Base-by-base conservation (phyloP, 2,329 filamentous ascomycete genomes). In the Colletotrichum tabaci region DNA sequence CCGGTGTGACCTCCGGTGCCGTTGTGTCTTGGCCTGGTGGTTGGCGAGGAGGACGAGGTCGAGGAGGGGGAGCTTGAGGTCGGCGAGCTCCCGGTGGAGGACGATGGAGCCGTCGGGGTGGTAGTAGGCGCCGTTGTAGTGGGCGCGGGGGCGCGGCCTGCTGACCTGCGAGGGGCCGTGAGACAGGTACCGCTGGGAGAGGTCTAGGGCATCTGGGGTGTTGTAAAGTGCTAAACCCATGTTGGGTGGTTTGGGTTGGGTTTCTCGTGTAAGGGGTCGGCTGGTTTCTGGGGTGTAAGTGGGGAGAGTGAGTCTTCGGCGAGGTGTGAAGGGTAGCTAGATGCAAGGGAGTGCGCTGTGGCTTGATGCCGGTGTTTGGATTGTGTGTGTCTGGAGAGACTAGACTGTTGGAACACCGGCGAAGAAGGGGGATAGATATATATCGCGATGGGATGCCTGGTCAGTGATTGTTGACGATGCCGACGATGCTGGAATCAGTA, bases 171-270 rank as follows among this genome's bases (percentile, higher is more conserved):
- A 46, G 42, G 35, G 47, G 66, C 23, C 66, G n/a, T 30, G 55
- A 18, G 66, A 35, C 16, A 72, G 56, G 61, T 63, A 53, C 49
- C 61, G 61, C 61, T 63, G 61, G 15, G 49, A 53, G 47, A 57
- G n/a, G 15, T 61, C 61, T 56, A 72, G 9, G 23, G 58, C 64
- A 68, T 71, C 55, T 30, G 23, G 47, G 49, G 49, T 66, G 66
- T 56, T 57, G 49, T 61, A 61, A 5, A 71, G 55, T 40, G 66
- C 56, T 15, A 71, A 47, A 35, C 61, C 70, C 70, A 72, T 72
- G 30, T 9, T 50, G 46, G 55, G 49, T 16, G 30, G 46, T 40
- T 13, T 26, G 23, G 52, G 26, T 13, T 52, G 23, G 4, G 35
- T 52, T 38, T 62, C 26, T 26, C 26, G 44, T 47, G 21, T 9